Base-by-base conservation (phyloP, 768 basidiomycete genomes). In the Suillus occidentalis region DNA sequence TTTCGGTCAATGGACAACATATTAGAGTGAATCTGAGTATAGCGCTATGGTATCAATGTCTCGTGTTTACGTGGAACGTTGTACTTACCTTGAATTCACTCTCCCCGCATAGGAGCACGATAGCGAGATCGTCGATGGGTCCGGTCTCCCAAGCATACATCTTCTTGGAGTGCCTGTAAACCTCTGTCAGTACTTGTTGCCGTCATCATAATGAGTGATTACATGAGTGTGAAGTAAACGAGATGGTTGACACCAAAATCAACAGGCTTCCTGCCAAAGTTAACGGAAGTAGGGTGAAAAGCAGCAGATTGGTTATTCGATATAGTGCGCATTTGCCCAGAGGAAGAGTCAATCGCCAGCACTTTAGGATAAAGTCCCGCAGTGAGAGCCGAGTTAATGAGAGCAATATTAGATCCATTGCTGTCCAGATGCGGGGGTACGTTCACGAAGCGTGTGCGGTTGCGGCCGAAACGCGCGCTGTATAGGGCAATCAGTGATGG, bases 361-460 rank as follows among this genome's bases (percentile, higher is more conserved):
- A 99, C 83, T 76, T 95, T 98, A 6, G 97, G 97, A 74, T 95
- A 99, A 49, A 99, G 77, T 4, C 94, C 94, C 2, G 93, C 91
- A 8, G 87, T 84, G 43, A 99, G 79, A 2, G 94, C 92, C 5
- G 94, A 93, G 67, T 92, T 88, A 61, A 99, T 71, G 28, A 97
- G 77, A 6, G 83, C 76, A 7, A 78, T 74, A 70, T 91, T 94
- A 60, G 76, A 78, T 18, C 91, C 85, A 72, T 95, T 89, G 55
- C 77, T 74, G 73, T 97, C 88, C 60, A 90, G 77, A 34, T 89
- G 89, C 4, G 84, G 71, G 0, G 96, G 96, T 8, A 95, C 82
- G 20, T 74, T 72, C 14, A 97, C 85, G 73, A 97, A 95, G 61
- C 89, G 90, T 6, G 87, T 87, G 59, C 87, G 85, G 66, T 85